A percentile compares a stretch with the other conserved stretches of the same genome.
Evolutionary conservation across 192 early-diverging fungal species (phyloP).

Genomic region (Dispira simplex): DNA sequence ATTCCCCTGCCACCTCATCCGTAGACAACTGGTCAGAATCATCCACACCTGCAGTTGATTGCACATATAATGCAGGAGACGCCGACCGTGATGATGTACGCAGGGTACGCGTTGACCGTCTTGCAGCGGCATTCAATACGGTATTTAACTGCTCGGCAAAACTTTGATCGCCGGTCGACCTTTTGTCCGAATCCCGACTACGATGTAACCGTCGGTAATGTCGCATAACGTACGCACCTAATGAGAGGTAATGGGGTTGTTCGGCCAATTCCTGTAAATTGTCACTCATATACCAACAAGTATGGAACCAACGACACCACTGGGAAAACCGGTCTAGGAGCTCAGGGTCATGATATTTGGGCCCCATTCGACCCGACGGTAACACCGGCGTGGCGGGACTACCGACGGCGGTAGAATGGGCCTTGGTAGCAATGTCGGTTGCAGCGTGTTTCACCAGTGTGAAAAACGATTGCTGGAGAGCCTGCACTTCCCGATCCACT

Average conservation of each 20-base stretch:
- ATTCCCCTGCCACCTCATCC: background rate
- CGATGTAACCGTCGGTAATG: too few relatives aligned
- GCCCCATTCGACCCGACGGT: too few relatives aligned
- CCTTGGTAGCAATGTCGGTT: constrained; percentile 3
- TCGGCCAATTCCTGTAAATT: constrained; percentile 5
- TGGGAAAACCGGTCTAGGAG: background rate
- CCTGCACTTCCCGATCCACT: constrained; percentile 17
- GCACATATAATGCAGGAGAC: too few relatives aligned
- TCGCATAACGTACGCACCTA: background rate
- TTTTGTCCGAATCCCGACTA: too few relatives aligned
- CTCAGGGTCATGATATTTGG: background rate
- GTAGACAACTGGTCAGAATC: too few relatives aligned
- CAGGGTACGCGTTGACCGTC: too few relatives aligned
- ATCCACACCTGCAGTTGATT: too few relatives aligned
- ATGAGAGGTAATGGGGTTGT: background rate
- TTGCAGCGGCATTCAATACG: too few relatives aligned
- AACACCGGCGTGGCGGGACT: too few relatives aligned
- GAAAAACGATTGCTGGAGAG: background rate
- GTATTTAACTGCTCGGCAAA: too few relatives aligned
- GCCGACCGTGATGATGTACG: too few relatives aligned
- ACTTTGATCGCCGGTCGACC: too few relatives aligned
- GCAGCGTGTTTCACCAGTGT: background rate
- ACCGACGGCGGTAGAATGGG: background rate
- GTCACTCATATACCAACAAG: constrained; percentile 1
- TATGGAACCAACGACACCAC: constrained; percentile 10